Percentiles rank a stretch among this genome's conserved stretches.
Conservation (phyloP, 2,329 filamentous ascomycete genomes). For the Phialophora macrospora region DNA sequence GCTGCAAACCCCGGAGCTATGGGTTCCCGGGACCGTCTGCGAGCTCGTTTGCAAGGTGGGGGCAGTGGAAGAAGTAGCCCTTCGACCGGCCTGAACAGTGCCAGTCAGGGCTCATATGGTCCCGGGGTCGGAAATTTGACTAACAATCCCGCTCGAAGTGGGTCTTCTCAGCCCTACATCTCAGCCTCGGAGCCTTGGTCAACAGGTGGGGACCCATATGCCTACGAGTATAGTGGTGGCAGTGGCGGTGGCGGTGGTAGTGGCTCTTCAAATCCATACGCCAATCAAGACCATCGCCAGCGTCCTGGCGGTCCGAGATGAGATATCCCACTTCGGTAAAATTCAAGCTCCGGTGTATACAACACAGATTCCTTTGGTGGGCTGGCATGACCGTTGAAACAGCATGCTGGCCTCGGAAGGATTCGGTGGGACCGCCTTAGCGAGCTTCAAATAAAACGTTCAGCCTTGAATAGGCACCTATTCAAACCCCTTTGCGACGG, state of each 20-base stretch:
- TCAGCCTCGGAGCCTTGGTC: conserved; percentile 40
- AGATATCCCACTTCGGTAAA: conserved; percentile 5
- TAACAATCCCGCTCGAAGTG: conserved; percentile 20
- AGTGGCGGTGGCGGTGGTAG: conserved; percentile 16
- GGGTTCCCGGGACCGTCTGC: conserved; percentile 64
- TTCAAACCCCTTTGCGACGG: not conserved
- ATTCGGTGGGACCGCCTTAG: not conserved
- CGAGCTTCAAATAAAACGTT: conserved; percentile 3
- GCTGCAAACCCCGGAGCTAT: conserved; percentile 44
- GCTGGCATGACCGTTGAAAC: not conserved
- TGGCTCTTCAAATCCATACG: conserved; percentile 31
- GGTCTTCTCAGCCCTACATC: conserved; percentile 35
- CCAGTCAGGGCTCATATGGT: conserved; percentile 28
- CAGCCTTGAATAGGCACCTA: not conserved
- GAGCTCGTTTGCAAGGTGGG: conserved; percentile 77
- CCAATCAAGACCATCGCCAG: conserved; percentile 32
- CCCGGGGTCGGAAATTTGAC: conserved; percentile 19
- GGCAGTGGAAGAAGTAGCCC: conserved; percentile 38
- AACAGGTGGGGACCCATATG: conserved; percentile 31
- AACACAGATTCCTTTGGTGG: not conserved
- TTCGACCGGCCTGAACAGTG: conserved; percentile 26
- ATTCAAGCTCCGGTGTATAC: not conserved
- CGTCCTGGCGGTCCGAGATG: conserved; percentile 37
- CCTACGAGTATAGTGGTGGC: conserved; percentile 25
- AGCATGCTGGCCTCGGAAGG: not conserved